Base-by-base conservation (phyloP, 345 rosid species). In the Mallotus nudiflorus region DNA sequence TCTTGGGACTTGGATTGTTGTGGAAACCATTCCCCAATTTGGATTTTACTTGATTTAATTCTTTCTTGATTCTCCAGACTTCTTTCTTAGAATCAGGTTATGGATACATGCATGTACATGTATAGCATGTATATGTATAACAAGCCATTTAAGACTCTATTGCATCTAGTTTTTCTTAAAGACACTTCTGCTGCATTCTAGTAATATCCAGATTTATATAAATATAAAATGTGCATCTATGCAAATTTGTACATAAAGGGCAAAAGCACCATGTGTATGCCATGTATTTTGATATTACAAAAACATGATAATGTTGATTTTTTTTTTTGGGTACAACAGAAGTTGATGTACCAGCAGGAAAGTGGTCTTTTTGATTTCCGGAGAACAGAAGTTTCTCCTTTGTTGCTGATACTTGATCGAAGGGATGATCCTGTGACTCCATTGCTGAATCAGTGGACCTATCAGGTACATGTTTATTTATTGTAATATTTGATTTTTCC, bases 371-470 rank as follows among this genome's bases (percentile, higher is more conserved):
- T 90, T 71, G 97, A 92, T 81, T 95, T 95, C 81, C 89, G 99
- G 79, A 85, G 97, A 37, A 88, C 83, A n/a, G 99, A 92, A 82
- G 71, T 89, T 63, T 87, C 99, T 74, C 97, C 99, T 14, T 70
- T 92, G 73, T 77, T 95, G 71, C 88, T 90, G 70, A 77, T 95
- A 66, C 52, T 95, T 79, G 99, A 95, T 82, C 83, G 98, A 85
- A 92, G 99, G 75, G 98, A 95, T 77, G 98, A 95, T 73, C 98
- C 94, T 3, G 97, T 90, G 76, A 89, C 99, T 57, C 98, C 99
- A 48, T 81, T 95, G 78, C 84, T 90, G 70, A 95, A 95, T 72
- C 99, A 89, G 80, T 95, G 99, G 99, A 95, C 98, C 70, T 95
- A 95, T 83, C 97, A 92, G 96, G 97, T 90, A 77, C 62, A 62